phyloP scores from a whole-genome alignment of 345 rosid species.

The Arabidopsis thaliana region DNA sequence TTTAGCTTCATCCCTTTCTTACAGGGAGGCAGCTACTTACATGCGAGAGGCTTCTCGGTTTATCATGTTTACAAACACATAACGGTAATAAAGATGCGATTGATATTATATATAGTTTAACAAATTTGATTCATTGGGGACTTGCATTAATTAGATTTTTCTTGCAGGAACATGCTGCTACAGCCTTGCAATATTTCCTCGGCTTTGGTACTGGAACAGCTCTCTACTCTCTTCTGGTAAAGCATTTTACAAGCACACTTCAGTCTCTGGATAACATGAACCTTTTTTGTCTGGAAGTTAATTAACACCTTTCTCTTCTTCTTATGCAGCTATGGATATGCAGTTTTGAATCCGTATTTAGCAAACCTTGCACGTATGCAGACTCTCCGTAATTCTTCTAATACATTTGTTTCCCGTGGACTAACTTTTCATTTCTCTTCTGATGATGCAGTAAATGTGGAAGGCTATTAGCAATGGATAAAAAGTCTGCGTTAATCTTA shows the following conservation, averaged over 20 bases:
- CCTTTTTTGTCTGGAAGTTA: slow-evolving; percentile 21
- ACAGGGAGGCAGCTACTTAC: slow-evolving; percentile 90
- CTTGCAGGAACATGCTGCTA: slow-evolving; percentile 79
- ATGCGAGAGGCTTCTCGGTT: slow-evolving; percentile 77
- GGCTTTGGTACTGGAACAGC: slow-evolving; percentile 63
- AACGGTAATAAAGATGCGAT: slow-evolving; percentile 53
- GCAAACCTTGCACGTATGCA: slow-evolving; percentile 72
- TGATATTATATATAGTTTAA: background rate
- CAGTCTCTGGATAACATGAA: slow-evolving; percentile 25
- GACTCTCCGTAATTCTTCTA: slow-evolving; percentile 14
- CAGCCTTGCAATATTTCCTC: slow-evolving; percentile 78
- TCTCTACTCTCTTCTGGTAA: slow-evolving; percentile 75
- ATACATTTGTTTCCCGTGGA: background rate
- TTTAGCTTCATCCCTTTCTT: slow-evolving; percentile 31
- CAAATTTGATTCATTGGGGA: slow-evolving; percentile 28
- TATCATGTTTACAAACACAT: slow-evolving; percentile 72
- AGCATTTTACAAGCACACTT: slow-evolving; percentile 10
- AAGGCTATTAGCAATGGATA: slow-evolving; percentile 73
- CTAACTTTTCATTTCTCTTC: slow-evolving; percentile 17
- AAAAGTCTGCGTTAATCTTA: slow-evolving; percentile 57
- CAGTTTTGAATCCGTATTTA: slow-evolving; percentile 74
- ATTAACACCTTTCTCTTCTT: slow-evolving; percentile 20
- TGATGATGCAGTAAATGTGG: slow-evolving; percentile 71
- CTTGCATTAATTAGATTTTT: slow-evolving; percentile 20
- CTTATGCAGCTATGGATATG: slow-evolving; percentile 76